These are phyloP conservation scores for Hypoxylon trugodes DNA, from an alignment of 495 filamentous ascomycete species.

Conservation along the genomic window DNA sequence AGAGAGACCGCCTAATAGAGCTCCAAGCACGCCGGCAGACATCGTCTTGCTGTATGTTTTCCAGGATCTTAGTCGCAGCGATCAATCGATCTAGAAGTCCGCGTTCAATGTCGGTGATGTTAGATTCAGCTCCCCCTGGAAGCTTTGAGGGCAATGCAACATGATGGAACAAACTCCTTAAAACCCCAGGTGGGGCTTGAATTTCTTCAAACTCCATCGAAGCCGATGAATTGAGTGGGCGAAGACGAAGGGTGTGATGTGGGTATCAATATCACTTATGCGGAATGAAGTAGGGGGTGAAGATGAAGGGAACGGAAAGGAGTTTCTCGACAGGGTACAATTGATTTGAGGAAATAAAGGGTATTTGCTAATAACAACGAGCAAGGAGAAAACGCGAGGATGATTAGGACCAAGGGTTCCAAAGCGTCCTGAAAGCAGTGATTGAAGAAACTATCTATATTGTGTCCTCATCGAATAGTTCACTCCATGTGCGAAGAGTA, in stretches of 20 bases:
- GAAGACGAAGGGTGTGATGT: not conserved
- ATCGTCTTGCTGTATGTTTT: conserved; percentile 26
- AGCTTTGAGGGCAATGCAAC: conserved; percentile 55
- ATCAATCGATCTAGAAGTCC: conserved; percentile 47
- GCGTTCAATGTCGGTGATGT: conserved; percentile 48
- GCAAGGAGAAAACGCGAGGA: no score
- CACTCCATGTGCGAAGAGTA: no score
- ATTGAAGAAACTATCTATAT: no score
- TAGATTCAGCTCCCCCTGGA: conserved; percentile 49
- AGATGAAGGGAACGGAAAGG: not conserved
- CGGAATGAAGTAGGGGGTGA: not conserved
- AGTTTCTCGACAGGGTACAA: no score
- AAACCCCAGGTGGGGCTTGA: conserved; percentile 15
- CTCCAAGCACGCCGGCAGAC: conserved; percentile 41
- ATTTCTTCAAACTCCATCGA: conserved; percentile 6
- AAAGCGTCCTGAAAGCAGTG: no score
- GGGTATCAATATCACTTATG: no score
- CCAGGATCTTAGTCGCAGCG: conserved; percentile 42
- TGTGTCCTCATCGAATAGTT: no score
- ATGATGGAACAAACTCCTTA: conserved; percentile 46
- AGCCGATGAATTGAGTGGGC: not conserved
- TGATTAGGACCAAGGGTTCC: no score
- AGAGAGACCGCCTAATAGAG: conserved; percentile 45
- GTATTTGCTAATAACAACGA: no score
- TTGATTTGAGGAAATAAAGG: no score